Evolutionary conservation across 2,329 filamentous ascomycete species (phyloP), one percentile per base, ranked within the genome.

Genomic region (Neonectria faginata): DNA sequence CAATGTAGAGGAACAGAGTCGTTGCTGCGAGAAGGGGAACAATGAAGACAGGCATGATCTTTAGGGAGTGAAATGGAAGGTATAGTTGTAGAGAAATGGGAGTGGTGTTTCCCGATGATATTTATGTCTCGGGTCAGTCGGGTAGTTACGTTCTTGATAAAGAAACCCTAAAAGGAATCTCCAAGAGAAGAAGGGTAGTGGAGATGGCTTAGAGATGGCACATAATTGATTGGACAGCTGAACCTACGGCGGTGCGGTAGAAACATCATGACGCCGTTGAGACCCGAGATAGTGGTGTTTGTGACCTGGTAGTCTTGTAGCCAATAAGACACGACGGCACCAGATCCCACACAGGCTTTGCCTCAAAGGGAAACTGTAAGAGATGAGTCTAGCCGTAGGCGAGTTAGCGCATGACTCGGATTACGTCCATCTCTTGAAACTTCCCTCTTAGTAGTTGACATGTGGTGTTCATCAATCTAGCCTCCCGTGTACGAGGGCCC

Each of bases 311-410:
- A 27, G 16, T 12, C 33, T 1, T 3, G 18, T 18, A n/a, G 8
- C 67, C 66, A 68, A 68, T 69, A 16, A 58, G 3, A 33, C 3
- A 9, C 9, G 7, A 18, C 10, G 20, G 5, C 3, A 16, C 7
- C 9, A 2, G 10, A 9, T 3, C n/a, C 18, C 5, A 6, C 18
- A 20, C 16, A 12, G 25, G 12, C 59, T 51, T 58, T 33, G 25
- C 57, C 56, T 1, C 31, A 57, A 69, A 41, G 44, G 66, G 67
- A 69, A 68, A 66, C 50, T 68, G 5, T n/a, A 68, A 66, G 67
- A 68, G 66, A 68, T 66, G 62, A 31, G 16, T 4, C 47, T 39
- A 25, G 25, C 25, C 12, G 33, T 36, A 14, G 25, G 5, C 6
- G 25, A 5, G 36, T 39, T 39, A 39, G 36, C 36, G 36, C 36